Conservation (phyloP, 116 monocot species). For the Dioscorea cayenensis region DNA sequence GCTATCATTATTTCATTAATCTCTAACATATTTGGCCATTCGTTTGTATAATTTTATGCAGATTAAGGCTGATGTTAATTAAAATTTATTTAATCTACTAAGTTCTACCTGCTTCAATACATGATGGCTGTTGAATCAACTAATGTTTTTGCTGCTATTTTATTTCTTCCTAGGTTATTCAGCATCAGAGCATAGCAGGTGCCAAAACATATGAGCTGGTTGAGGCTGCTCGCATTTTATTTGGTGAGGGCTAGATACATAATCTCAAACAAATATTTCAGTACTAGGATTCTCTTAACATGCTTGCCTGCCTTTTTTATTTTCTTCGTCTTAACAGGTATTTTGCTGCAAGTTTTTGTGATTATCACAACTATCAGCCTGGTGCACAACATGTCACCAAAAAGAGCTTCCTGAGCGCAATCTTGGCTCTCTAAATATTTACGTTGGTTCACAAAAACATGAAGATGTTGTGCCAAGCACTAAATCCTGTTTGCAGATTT, state of each 20-base stretch:
- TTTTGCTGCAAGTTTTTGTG: conserved; percentile 36
- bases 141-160: background rate
- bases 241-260: conserved; percentile 22
- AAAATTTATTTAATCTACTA: too few species aligned
- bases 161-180: conserved; percentile 22
- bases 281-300: background rate
- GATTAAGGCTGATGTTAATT: too few species aligned
- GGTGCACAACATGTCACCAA: conserved; percentile 60
- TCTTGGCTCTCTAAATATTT: too few species aligned
- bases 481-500: too few species aligned
- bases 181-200: conserved; percentile 12
- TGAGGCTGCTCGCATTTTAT: conserved; percentile 22
- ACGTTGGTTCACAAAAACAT: too few species aligned
- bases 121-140: background rate
- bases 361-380: conserved; percentile 34
- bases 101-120: background rate
- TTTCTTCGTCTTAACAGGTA: conserved; percentile 15
- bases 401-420: conserved; percentile 37
- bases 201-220: conserved; percentile 31
- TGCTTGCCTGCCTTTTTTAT: background rate
- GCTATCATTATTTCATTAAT: too few species aligned
- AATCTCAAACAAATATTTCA: background rate
- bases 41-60: too few species aligned
- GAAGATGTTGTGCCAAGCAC: too few species aligned
- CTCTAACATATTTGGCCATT: too few species aligned